A percentile compares a stretch with the other conserved stretches of the same genome.
Evolutionary conservation across 2,329 filamentous ascomycete genomes (phyloP).

Genomic region (Fusarium ambrosium): DNA sequence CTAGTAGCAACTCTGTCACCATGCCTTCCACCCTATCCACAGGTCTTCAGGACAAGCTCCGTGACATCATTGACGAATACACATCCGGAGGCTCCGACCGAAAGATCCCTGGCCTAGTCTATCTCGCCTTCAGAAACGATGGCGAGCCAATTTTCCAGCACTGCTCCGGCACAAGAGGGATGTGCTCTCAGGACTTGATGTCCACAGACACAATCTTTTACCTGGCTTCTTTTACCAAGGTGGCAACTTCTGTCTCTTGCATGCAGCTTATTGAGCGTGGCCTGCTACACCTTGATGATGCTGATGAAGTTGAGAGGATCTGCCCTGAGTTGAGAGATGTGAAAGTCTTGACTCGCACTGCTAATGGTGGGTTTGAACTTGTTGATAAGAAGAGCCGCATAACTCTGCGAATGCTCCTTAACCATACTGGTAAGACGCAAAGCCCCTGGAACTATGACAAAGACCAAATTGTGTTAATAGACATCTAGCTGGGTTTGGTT

Average conservation of each 20-base stretch:
- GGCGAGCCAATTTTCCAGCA: not conserved
- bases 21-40: not conserved
- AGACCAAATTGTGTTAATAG: not conserved
- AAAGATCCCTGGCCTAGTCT: not conserved
- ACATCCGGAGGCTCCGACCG: not conserved
- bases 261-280: constrained; percentile 9
- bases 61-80: constrained; percentile 1
- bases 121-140: constrained; percentile 1
- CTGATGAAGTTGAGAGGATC: not conserved
- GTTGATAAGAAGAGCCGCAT: not conserved
- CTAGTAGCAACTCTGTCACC: not conserved
- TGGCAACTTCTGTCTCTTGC: constrained; percentile 3
- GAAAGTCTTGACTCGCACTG: not conserved
- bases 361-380: not conserved
- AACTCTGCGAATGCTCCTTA: not conserved
- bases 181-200: not conserved
- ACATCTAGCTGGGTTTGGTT: not conserved
- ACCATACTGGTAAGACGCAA: not conserved
- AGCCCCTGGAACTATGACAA: too few relatives aligned
- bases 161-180: not conserved
- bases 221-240: constrained; percentile 11
- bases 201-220: constrained; percentile 1
- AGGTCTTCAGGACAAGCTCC: not conserved
- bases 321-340: constrained; percentile 1
- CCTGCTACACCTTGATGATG: not conserved